Evolutionary conservation across 768 basidiomycete species (phyloP).

Genomic region (Neoboletus brunneissimus): DNA sequence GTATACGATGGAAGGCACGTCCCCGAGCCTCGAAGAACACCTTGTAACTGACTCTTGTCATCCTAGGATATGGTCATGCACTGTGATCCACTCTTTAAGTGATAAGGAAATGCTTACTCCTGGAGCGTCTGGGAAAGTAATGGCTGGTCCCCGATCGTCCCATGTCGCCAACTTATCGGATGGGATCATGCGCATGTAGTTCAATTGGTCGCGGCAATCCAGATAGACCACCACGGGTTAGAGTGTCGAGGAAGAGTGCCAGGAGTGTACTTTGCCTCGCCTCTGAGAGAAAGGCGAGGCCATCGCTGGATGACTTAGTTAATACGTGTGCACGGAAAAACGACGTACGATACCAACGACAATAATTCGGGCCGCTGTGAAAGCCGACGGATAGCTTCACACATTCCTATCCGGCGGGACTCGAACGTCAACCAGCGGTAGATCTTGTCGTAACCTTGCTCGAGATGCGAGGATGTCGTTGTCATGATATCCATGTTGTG

Average conservation of each 20-base stretch:
- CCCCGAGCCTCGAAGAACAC: constrained; percentile 88
- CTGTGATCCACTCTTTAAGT: no score
- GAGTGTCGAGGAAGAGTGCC: constrained; percentile 77
- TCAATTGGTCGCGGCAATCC: constrained; percentile 92
- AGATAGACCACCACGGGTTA: constrained; percentile 84
- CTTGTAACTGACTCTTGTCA: no score
- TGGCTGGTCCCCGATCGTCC: no score
- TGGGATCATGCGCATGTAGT: constrained; percentile 95
- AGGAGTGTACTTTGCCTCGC: constrained; percentile 81
- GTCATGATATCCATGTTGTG: constrained; percentile 86
- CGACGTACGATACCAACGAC: constrained; percentile 19
- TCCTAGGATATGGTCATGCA: no score
- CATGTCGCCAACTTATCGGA: constrained; percentile 97
- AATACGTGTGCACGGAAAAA: background rate
- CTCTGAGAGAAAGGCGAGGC: constrained; percentile 70
- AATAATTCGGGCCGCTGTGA: constrained; percentile 75
- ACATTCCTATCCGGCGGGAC: constrained; percentile 76
- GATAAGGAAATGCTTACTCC: no score
- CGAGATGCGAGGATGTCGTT: constrained; percentile 74
- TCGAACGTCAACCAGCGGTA: constrained; percentile 83
- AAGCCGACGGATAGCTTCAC: constrained; percentile 73
- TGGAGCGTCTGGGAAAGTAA: no score
- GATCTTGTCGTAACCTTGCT: constrained; percentile 88
- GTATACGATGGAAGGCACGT: constrained; percentile 53
- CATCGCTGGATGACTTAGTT: constrained; percentile 51